phyloP scores from a whole-genome alignment of 2,329 filamentous ascomycete species.

The Colletotrichum gloeosporioides region DNA sequence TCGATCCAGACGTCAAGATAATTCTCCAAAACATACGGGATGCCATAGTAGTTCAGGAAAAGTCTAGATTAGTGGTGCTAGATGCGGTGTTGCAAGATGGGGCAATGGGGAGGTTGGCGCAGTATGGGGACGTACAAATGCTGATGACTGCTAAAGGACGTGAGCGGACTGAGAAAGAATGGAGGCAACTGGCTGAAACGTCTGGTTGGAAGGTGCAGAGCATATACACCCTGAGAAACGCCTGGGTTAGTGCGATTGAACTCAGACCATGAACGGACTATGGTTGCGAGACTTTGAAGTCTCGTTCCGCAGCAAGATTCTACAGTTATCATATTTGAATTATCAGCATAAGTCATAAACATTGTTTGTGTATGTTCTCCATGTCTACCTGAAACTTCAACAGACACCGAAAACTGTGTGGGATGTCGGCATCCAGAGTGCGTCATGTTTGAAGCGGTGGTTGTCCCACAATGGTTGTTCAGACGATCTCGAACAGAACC shows the following conservation, averaged over 20 bases:
- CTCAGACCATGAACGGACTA: neutral
- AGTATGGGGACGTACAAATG: conserved; percentile 48
- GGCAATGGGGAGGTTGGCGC: conserved; percentile 30
- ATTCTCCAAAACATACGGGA: conserved; percentile 34
- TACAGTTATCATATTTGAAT: neutral
- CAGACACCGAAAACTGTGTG: neutral
- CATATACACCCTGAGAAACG: conserved; percentile 24
- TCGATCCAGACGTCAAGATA: conserved; percentile 31
- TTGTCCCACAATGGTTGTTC: neutral
- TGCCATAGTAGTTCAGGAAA: conserved; percentile 29
- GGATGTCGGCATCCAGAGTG: neutral
- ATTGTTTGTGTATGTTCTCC: neutral
- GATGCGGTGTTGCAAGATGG: conserved; percentile 40
- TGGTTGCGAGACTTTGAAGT: neutral
- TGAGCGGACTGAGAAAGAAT: conserved; percentile 35
- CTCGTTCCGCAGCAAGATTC: neutral
- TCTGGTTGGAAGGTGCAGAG: conserved; percentile 33
- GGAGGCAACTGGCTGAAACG: conserved; percentile 30
- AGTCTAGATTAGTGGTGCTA: conserved; percentile 38
- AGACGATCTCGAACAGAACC: neutral
- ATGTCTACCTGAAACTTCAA: neutral
- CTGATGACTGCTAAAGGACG: conserved; percentile 37
- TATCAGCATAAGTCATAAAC: neutral
- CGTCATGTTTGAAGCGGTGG: neutral
- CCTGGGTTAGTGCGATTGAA: conserved; percentile 28